Conservation (phyloP, 192 early-diverging fungal genomes). For the Phycomyces blakesleeanus region DNA sequence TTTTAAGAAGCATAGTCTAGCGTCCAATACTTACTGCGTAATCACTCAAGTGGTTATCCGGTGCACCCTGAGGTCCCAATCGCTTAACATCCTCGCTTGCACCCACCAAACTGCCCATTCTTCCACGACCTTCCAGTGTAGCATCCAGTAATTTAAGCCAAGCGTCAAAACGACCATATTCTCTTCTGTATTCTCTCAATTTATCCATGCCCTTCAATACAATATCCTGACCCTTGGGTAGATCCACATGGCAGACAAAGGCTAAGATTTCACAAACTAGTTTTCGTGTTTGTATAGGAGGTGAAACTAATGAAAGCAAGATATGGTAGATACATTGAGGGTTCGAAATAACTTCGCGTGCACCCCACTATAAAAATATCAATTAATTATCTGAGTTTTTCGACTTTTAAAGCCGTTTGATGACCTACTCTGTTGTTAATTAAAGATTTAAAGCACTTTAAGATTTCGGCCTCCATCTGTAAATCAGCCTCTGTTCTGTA, state of each 20-base stretch:
- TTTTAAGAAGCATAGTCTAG: not conserved
- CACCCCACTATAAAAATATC: conserved; percentile 59
- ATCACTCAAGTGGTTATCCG: conserved; percentile 73
- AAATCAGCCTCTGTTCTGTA: conserved; percentile 65
- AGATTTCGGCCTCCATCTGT: conserved; percentile 77
- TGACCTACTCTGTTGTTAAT: conserved; percentile 57
- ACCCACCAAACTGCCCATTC: conserved; percentile 74
- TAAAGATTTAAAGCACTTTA: conserved; percentile 74
- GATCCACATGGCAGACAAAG: conserved; percentile 71
- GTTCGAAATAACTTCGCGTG: conserved; percentile 67
- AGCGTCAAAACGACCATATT: conserved; percentile 67
- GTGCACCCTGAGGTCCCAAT: conserved; percentile 49
- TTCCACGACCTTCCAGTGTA: conserved; percentile 76
- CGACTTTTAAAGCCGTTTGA: not conserved
- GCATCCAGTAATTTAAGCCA: conserved; percentile 74
- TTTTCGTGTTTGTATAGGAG: conserved; percentile 66
- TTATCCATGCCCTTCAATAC: conserved; percentile 78
- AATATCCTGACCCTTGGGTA: conserved; percentile 69
- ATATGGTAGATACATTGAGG: conserved; percentile 70
- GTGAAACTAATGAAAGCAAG: conserved; percentile 70
- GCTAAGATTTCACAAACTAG: conserved; percentile 74
- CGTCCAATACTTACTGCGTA: conserved; percentile 45
- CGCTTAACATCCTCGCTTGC: conserved; percentile 69
- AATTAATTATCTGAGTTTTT: conserved; percentile 6
- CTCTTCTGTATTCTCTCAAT: conserved; percentile 61